Base-by-base conservation (phyloP, 805 yeast species). In the Myxozyma nipponensis region DNA sequence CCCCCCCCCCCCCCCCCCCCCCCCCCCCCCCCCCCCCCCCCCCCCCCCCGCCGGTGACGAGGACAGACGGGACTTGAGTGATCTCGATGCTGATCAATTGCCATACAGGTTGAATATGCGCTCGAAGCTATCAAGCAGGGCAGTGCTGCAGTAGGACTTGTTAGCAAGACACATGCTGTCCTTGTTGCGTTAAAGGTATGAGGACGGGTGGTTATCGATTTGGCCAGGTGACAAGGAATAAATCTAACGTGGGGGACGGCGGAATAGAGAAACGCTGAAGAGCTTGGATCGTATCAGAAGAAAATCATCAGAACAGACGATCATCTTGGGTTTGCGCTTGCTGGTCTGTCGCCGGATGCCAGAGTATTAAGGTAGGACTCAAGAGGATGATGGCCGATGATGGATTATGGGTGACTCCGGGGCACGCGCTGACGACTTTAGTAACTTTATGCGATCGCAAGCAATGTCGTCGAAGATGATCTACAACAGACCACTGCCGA, bases 311-410 rank as follows among this genome's bases (percentile, higher is more conserved):
- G 86, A 66, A 83, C 95, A 50, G 99, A 93, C 67, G 84, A 83
- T 55, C 98, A 93, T 67, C 71, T 93, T 77, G 99, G 98, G 30
- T 77, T 93, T 58, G 96, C 96, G 0, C 76, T 93, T 49, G 96
- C 99, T 1, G 99, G 99, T 7, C 79, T 93, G 63, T 97, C 98
- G 0, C 98, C 99, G 17, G 99, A 93, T 67, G 98, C 98, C 22
- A 78, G 99, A 60, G 95, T 93, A 35, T 76, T 93, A 4, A 47
- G 58, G 57, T 53, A 41, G 3, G 23, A 1, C 13, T n/a, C n/a
- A n/a, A n/a, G n/a, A n/a, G n/a, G n/a, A n/a, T n/a, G n/a, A n/a
- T n/a, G n/a, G n/a, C n/a, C 13, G 32, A 7, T 28, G 13, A 2
- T n/a, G 38, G 18, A 15, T 22, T 36, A 5, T 4, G 21, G 24